Evolutionary conservation across 2,329 filamentous ascomycete species (phyloP), one percentile per base, ranked within the genome.

Genomic region (Penicillium psychrosexuale): DNA sequence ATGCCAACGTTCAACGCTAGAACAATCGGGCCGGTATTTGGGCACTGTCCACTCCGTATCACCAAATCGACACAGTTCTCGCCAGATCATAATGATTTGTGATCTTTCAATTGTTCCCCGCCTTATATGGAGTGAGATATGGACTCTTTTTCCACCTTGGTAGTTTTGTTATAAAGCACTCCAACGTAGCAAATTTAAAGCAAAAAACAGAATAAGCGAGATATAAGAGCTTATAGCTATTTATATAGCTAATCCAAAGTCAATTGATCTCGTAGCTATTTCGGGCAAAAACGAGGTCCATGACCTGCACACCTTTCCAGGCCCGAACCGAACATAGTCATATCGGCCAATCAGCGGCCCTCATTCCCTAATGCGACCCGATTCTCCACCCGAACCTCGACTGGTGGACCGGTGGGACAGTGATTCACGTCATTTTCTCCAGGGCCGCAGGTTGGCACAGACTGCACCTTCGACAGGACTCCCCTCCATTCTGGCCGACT

Each of bases 361-460:
- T 5, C 4, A 9, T 19, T 17, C 3, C 1, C 9, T 7, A 40
- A 31, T 38, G 12, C 5, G n/a, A 28, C n/a, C 45, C 33, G 27
- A 49, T 13, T 24, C 13, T 39, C 46, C 34, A 24, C 22, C 45
- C 46, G 27, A 39, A 12, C 6, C 7, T 22, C n/a, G 11, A 47
- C 27, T 24, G 19, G 28, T 42, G 13, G 36, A 39, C 46, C 46
- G 33, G 31, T 47, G 19, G 44, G 19, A 33, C 30, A 24, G 3
- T 30, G 22, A 31, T 49, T 49, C 47, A 49, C 47, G 47, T 49
- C 47, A 49, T 42, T 39, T 13, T 47, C 45, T 47, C 33, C 46
- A 24, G 43, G 24, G 28, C 27, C 27, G 15, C 45, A 47, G 45
- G 46, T 43, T 50, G 38, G 47, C 47, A 50, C 47, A 28, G 47